Evolutionary conservation across 805 yeast species (phyloP), one percentile per base, ranked within the genome.

Genomic region (Candida adriatica): DNA sequence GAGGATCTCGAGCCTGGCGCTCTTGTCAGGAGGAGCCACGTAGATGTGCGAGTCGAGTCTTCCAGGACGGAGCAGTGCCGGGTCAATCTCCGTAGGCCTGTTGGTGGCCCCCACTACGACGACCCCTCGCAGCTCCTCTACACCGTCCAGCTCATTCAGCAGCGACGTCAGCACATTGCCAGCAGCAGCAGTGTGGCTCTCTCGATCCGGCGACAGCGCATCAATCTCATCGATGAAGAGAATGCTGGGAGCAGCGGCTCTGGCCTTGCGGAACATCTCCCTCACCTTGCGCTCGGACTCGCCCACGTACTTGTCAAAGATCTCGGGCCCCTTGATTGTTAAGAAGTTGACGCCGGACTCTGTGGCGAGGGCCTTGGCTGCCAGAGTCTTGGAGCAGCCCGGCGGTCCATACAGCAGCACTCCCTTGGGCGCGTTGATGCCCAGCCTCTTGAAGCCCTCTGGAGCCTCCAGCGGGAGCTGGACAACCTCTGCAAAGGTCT

Each of bases 221-320:
- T 92, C 99, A 30, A 92, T 87, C 57, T 92, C 99, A 64, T 90
- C 98, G 51, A 90, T 88, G 53, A 90, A 90, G 6, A 90, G 81
- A 38, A 90, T 87, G 39, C 94, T 81, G 8, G 98, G 98, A 1
- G 95, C 70, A 2, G 96, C 95, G 6, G 95, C 94, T 35, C 96
- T 65, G 0, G 98, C 98, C 47, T 90, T 82, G 18, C 94, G 70
- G 58, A 90, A 90, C 4, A 90, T 79, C 53, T 88, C 96, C 43
- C 98, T 66, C n/a, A 90, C 82, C 2, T 96, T 84, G 21, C 86
- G 67, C 59, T 90, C 98, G 13, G 90, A 78, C 54, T 90, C 98
- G 41, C 98, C 98, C 23, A 92, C 96, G 49, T 83, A 90, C 56
- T 92, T 90, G 59, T 86, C 90, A 51, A 90, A 81, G 20, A 90